Conservation (phyloP, 208 protist species). For the Novymonas esmeraldas region DNA sequence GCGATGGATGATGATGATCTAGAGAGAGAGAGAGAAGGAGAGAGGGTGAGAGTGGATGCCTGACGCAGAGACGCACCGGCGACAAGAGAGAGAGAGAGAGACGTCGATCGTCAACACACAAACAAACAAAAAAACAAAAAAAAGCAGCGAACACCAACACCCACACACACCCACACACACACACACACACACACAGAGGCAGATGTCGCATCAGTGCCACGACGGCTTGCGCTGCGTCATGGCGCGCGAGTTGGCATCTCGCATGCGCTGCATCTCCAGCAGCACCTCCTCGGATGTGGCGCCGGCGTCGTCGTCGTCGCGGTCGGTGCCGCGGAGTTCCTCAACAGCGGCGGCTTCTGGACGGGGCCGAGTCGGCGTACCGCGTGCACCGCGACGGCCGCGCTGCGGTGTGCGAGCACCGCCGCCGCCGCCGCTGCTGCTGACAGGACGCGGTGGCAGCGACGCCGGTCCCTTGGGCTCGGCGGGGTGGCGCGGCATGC, state of each 20-base stretch:
- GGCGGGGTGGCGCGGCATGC: slow-evolving; percentile 9
- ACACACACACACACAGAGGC: neutral
- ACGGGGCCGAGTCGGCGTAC: slow-evolving; percentile 22
- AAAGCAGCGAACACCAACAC: slow-evolving; percentile 5
- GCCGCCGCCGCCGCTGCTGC: neutral
- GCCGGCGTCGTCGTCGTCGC: neutral
- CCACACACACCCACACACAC: neutral
- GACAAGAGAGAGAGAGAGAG: too few species aligned
- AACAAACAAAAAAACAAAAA: neutral
- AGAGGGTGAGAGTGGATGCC: too few species aligned
- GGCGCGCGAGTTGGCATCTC: slow-evolving; percentile 62
- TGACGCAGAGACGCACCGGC: too few species aligned
- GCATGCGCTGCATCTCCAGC: slow-evolving; percentile 52
- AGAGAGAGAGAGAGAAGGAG: too few species aligned
- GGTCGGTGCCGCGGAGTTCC: neutral
- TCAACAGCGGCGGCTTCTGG: slow-evolving; percentile 7
- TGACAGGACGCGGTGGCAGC: slow-evolving; percentile 36
- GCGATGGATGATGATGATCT: too few species aligned
- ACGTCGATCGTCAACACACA: neutral
- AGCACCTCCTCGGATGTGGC: slow-evolving; percentile 28
- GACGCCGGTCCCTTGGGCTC: slow-evolving; percentile 17
- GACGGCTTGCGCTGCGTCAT: slow-evolving; percentile 41
- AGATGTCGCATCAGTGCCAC: slow-evolving; percentile 29
- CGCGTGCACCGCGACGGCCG: slow-evolving; percentile 26
- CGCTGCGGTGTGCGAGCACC: slow-evolving; percentile 19